These are phyloP conservation scores for Yamadazyma tumulicola DNA, from an alignment of 805 yeast genomes.

Conservation along the genomic window DNA sequence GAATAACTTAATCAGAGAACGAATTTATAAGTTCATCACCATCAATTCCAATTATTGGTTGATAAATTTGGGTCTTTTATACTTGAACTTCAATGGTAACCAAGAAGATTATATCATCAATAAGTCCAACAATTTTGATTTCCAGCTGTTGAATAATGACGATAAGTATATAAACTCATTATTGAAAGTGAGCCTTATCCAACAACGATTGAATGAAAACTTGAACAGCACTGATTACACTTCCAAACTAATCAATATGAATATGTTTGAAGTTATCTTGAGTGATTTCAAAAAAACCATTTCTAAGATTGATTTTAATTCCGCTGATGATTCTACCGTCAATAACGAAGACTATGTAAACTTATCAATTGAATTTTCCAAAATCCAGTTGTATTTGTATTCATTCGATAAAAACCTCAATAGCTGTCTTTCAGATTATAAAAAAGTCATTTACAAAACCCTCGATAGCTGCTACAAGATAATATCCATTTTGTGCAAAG, in stretches of 20 bases:
- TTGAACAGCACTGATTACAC: slow-evolving; percentile 23
- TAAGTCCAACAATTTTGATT: slow-evolving; percentile 24
- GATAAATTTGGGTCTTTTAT: slow-evolving; percentile 35
- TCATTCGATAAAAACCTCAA: slow-evolving; percentile 25
- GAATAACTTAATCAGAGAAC: slow-evolving; percentile 34
- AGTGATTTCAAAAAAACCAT: slow-evolving; percentile 21
- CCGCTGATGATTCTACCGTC: slow-evolving; percentile 14
- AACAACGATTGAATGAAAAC: slow-evolving; percentile 38
- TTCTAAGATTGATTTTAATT: too few species aligned
- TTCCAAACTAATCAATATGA: slow-evolving; percentile 33
- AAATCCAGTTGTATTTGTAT: slow-evolving; percentile 36
- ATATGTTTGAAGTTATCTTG: slow-evolving; percentile 42
- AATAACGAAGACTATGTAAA: slow-evolving; percentile 22
- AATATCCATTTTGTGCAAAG: slow-evolving; percentile 19
- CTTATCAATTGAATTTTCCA: slow-evolving; percentile 34
- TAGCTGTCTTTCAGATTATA: slow-evolving; percentile 26
- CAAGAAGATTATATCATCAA: slow-evolving; percentile 37
- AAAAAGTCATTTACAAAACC: slow-evolving; percentile 23
- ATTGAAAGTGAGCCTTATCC: slow-evolving; percentile 32
- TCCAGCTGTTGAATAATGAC: slow-evolving; percentile 7
- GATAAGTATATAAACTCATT: slow-evolving; percentile 25
- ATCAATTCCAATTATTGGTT: slow-evolving; percentile 44
- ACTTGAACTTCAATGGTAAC: slow-evolving; percentile 25
- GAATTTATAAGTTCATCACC: slow-evolving; percentile 40
- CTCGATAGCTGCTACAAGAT: slow-evolving; percentile 25